Evolutionary conservation across 495 filamentous ascomycete genomes (phyloP).

Genomic region (Hypomontagnella submonticulosa): DNA sequence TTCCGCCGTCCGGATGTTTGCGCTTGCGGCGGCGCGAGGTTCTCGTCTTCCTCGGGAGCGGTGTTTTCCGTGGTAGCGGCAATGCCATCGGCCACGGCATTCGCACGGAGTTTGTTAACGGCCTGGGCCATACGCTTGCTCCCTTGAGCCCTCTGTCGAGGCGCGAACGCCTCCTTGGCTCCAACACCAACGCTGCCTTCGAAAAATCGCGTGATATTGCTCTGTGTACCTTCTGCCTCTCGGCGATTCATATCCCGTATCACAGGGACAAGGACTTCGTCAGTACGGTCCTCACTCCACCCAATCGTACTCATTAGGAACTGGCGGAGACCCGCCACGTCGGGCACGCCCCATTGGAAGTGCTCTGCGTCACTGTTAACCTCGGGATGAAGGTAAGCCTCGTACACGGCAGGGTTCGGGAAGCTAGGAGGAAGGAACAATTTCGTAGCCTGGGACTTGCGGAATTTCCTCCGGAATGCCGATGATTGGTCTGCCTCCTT

Average conservation of each 20-base stretch:
- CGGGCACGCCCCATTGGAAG: conserved; percentile 96
- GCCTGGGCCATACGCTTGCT: conserved; percentile 88
- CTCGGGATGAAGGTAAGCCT: conserved; percentile 86
- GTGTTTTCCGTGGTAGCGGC: background rate
- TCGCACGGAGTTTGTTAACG: conserved; percentile 70
- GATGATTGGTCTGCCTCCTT: conserved; percentile 64
- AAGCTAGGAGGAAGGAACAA: conserved; percentile 85
- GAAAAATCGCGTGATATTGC: conserved; percentile 94
- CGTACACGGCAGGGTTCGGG: conserved; percentile 76
- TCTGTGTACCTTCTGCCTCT: conserved; percentile 88
- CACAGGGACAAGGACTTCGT: conserved; percentile 94
- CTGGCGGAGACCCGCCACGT: conserved; percentile 82
- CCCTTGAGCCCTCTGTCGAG: conserved; percentile 70
- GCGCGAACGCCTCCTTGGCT: conserved; percentile 77
- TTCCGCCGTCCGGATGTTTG: conserved; percentile 28
- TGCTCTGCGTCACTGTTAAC: conserved; percentile 80
- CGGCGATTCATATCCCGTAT: conserved; percentile 93
- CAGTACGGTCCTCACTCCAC: conserved; percentile 89
- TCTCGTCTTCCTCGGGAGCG: conserved; percentile 42
- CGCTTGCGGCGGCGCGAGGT: conserved; percentile 5
- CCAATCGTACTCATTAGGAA: conserved; percentile 95
- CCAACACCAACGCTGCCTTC: conserved; percentile 54
- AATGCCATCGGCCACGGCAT: conserved; percentile 34
- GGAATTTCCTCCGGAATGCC: conserved; percentile 85
- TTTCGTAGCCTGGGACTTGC: conserved; percentile 75